Base-by-base conservation (phyloP, 106 monocot species). In the Apostasia shenzhenica region DNA sequence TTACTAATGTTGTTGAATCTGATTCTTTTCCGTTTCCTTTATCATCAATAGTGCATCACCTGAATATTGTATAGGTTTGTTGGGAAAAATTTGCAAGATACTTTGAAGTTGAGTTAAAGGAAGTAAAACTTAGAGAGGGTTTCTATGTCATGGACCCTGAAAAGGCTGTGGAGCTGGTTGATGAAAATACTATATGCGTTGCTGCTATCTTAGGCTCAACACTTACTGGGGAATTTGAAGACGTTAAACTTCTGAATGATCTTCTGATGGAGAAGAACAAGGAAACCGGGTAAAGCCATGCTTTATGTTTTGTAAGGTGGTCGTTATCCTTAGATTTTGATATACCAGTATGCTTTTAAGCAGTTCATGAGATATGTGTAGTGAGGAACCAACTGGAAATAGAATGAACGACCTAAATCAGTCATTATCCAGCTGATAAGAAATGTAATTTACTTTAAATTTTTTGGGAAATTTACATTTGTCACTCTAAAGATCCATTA, bases 71-170 rank as follows among this genome's bases (percentile, higher is more conserved):
- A 38, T 63, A 95, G 95, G 95, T 92, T 60, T 88, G 91, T 69
- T 95, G 95, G 95, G 95, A 91, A 79, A 95, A 92, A 77, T 94
- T 94, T 72, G 88, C 95, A 40, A 88, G 88, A 57, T 95, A 93
- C 48, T 95, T 95, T 59, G 91, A 95, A 76, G 95, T 95, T 4
- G 86, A 92, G 61, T 59, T 95, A 58, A 95, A 91, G 65, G 86
- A 93, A 78, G 89, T 93, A 70, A 89, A 89, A 77, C 50, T 93
- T 8, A 78, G 45, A 57, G 86, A 90, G 42, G 90, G 87, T 0
- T 85, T 59, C 14, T 94, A 90, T 62, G 77, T 87, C 13, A 87
- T 94, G 86, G 86, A 94, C 59, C 86, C 86, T 45, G 80, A 65
- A 38, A 94, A 94, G 48, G 90, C 94, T 41, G 82, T 86, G 59